These are phyloP conservation scores for Penstemon davidsonii DNA, from an alignment of 257 asterid genomes.

Conservation along the genomic window DNA sequence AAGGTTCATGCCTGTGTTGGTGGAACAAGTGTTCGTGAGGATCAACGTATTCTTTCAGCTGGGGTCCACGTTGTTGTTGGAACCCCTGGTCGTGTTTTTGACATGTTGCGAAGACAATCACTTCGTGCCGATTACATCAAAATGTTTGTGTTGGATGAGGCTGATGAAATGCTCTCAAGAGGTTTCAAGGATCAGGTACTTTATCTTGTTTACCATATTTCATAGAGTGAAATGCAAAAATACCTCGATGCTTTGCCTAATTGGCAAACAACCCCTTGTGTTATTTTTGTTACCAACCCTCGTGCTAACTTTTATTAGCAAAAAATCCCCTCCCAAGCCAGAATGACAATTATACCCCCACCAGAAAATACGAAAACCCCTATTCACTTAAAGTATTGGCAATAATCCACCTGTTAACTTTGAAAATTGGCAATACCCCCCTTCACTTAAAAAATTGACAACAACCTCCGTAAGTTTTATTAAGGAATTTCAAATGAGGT, in stretches of 20 bases:
- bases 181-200: constrained; percentile 69
- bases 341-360: too few relatives aligned
- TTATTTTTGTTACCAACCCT: too few relatives aligned
- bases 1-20: constrained; percentile 75
- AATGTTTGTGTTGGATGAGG: constrained; percentile 61
- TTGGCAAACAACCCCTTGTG: too few relatives aligned
- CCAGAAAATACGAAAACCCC: neutral
- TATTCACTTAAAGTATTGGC: too few relatives aligned
- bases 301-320: too few relatives aligned
- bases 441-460: too few relatives aligned
- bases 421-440: too few relatives aligned
- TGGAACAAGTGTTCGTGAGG: constrained; percentile 70
- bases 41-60: constrained; percentile 53
- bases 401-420: neutral
- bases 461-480: too few relatives aligned
- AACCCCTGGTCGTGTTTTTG: constrained; percentile 71
- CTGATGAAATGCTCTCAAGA: constrained; percentile 65
- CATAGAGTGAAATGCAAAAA: too few relatives aligned
- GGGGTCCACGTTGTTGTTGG: constrained; percentile 74
- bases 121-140: constrained; percentile 50
- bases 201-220: neutral
- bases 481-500: too few relatives aligned
- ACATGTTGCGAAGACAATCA: constrained; percentile 53
- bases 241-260: too few relatives aligned
- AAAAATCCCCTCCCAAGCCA: too few relatives aligned